Base-by-base conservation (phyloP, 1,139 yeast species). In the Yamadazyma spencermartinsiae region DNA sequence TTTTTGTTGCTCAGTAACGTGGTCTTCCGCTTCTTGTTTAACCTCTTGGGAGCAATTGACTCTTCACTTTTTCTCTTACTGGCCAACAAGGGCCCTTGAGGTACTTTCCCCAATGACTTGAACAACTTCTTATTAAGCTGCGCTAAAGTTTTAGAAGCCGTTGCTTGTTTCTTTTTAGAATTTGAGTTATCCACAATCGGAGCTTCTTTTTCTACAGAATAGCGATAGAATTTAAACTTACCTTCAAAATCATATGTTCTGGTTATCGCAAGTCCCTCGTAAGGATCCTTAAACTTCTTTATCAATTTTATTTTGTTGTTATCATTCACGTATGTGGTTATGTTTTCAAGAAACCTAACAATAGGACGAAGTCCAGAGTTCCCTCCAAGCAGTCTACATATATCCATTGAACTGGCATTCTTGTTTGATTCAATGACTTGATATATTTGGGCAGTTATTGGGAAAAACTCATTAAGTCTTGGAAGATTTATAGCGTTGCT, bases 161-260 rank as follows among this genome's bases (percentile, higher is more conserved):
- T 10, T 3, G n/a, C 4, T 13, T 23, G 19, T n/a, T 14, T 15
- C 17, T 28, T 32, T 16, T 12, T 6, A 5, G 15, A 15, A 3
- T 16, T 23, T n/a, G 34, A 23, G 20, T 13, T 38, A 18, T 43
- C 46, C 7, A 12, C 27, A 10, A 39, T 31, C 7, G 8, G 16
- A 32, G 12, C 46, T 35, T 34, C 48, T 44, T 24, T 13, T 9
- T 33, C 40, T 17, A 42, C 72, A 45, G 82, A 80, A 48, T 86
- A 81, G 29, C 95, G 68, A 55, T 79, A 86, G 49, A 79, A 86
- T 51, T 86, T 85, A 46, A 74, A 69, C 48, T 88, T 80, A 0
- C 95, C 94, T 43, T 79, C 80, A 47, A 81, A 80, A 51, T 86
- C 94, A 43, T 81, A 78, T 19, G 82, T 82, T 42, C 86, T 69